These are phyloP conservation scores for Diaporthe sp. DNA, from an alignment of 2,329 filamentous ascomycete species.

Conservation along the genomic window DNA sequence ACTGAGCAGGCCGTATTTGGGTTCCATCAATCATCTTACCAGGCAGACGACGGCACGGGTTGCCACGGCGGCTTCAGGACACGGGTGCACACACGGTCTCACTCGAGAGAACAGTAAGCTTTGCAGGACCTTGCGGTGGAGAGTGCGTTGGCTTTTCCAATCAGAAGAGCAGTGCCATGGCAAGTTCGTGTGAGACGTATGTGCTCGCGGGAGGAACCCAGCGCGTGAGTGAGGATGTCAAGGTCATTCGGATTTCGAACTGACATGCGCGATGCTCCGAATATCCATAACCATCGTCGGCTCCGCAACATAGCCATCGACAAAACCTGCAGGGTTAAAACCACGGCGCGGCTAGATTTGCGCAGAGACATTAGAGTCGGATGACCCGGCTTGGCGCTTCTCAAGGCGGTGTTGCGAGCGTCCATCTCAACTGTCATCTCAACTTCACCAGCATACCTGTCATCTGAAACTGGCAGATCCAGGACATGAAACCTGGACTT, in stretches of 20 bases:
- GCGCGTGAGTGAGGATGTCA: background rate
- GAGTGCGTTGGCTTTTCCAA: background rate
- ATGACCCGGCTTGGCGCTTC: background rate
- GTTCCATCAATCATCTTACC: background rate
- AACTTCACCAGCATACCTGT: background rate
- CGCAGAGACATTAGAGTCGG: background rate
- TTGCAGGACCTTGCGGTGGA: background rate
- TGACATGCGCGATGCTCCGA: background rate
- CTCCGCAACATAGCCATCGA: background rate
- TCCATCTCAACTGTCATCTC: background rate
- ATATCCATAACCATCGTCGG: background rate
- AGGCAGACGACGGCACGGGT: too few relatives aligned
- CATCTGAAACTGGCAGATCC: slow-evolving; percentile 7
- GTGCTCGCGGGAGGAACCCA: background rate
- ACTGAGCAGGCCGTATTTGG: slow-evolving; percentile 1
- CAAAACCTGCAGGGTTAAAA: background rate
- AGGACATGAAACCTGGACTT: background rate
- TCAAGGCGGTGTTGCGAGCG: background rate
- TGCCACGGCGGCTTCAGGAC: background rate
- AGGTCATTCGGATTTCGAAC: background rate
- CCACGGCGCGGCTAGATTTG: background rate
- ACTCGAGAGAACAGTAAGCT: background rate
- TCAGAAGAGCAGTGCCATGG: background rate
- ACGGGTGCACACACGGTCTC: background rate
- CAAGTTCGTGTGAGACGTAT: background rate